Evolutionary conservation across 129 eudicot species (phyloP), one percentile per base, ranked within the genome.

Genomic region (Flaveria linearis): DNA sequence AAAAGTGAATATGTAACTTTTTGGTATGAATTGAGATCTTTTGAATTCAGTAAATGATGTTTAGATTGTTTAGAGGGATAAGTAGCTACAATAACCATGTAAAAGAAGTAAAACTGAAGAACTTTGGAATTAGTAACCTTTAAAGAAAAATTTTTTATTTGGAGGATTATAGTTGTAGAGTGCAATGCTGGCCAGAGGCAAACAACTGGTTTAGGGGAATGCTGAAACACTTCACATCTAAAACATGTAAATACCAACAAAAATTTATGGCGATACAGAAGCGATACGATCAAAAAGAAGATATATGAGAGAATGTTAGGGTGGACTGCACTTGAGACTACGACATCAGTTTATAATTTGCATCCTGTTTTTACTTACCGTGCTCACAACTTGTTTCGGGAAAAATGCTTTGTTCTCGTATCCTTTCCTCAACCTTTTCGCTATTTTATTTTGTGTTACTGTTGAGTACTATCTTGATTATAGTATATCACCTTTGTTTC

Each of bases 391-490:
- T 41, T n/a, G 71, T 66, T 66, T 36, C 17, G 51, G 9, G 25
- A 17, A 41, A 66, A 66, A 66, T 41, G 30, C 71, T 66, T 66
- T 66, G 15, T 66, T 39, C 71, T 17, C 7, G 8, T 66, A 18
- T 66, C 6, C 15, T 72, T 28, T n/a, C 7, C 51, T 52, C 53
- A 22, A 55, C 39, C 28, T 36, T 14, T 17, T 51, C 2, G 15
- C 8, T n/a, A 55, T 58, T n/a, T 66, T 43, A 47, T 26, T 4
- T 17, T 5, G 13, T 30, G 64, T 17, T 11, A 6, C 26, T 69
- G 49, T 18, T 15, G 9, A 58, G 36, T 25, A n/a, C 51, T 26
- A 56, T 55, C 22, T 42, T 68, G 47, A 69, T 26, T 57, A 26
- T 47, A n/a, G 58, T 12, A 46, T 12, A 36, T 57, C 5, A 28